Conservation (phyloP, 2,329 filamentous ascomycete species). For the Acrocalymma vagum region DNA sequence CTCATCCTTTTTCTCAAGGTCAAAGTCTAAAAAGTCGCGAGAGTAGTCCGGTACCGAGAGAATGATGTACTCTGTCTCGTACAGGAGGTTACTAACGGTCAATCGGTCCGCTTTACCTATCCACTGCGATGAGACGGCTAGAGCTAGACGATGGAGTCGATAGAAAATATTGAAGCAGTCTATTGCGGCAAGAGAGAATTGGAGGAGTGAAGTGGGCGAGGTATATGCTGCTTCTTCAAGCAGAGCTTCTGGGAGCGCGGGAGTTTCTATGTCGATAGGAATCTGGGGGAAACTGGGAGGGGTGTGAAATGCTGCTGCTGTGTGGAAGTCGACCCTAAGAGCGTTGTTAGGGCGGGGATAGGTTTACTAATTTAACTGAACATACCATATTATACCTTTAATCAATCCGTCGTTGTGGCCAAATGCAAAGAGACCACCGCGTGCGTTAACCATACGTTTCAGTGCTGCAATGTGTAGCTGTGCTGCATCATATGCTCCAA, state of each 20-base stretch:
- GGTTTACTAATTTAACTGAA: background rate
- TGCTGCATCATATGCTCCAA: constrained; percentile 33
- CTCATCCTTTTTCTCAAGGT: constrained; percentile 5
- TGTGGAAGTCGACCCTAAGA: constrained; percentile 36
- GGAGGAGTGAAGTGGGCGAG: constrained; percentile 30
- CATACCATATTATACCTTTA: constrained; percentile 33
- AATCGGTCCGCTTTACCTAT: constrained; percentile 14
- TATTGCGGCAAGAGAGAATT: constrained; percentile 23
- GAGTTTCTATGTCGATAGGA: constrained; percentile 21
- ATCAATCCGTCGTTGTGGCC: constrained; percentile 32
- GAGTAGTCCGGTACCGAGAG: constrained; percentile 29
- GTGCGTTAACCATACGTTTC: constrained; percentile 29
- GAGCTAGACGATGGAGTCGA: constrained; percentile 29
- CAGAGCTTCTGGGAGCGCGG: constrained; percentile 24
- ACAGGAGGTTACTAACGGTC: constrained; percentile 30
- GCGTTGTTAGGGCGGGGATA: background rate
- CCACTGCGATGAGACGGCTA: constrained; percentile 28
- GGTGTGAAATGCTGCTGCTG: constrained; percentile 25
- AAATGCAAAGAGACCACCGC: constrained; percentile 32
- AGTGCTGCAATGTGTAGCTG: constrained; percentile 27
- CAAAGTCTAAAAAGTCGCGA: constrained; percentile 22
- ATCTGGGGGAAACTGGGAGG: constrained; percentile 27
- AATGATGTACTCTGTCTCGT: constrained; percentile 28
- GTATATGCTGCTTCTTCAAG: constrained; percentile 28
- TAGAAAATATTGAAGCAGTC: constrained; percentile 39